Evolutionary conservation across 2,329 filamentous ascomycete species (phyloP).

Genomic region (Neonectria punicea): DNA sequence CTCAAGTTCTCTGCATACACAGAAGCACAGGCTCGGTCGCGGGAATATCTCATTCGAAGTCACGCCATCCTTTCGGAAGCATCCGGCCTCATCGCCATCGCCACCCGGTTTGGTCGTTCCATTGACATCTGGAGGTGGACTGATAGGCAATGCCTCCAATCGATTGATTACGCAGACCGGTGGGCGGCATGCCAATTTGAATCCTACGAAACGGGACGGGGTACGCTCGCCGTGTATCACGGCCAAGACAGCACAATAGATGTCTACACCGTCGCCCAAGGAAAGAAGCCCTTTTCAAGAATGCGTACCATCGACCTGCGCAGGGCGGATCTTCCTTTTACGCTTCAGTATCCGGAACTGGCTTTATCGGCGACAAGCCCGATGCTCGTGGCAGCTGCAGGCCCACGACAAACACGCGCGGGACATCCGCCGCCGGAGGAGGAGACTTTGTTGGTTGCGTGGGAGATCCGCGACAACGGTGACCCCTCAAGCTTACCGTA

Average conservation of each 20-base stretch:
- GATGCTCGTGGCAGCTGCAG: constrained; percentile 51
- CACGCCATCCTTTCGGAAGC: constrained; percentile 55
- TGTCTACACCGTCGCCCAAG: constrained; percentile 45
- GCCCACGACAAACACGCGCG: constrained; percentile 51
- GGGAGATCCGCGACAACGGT: constrained; percentile 48
- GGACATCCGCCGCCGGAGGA: constrained; percentile 51
- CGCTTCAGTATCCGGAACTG: constrained; percentile 53
- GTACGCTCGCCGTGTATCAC: constrained; percentile 50
- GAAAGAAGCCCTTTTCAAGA: constrained; percentile 52
- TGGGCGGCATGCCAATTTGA: constrained; percentile 52
- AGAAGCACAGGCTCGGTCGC: constrained; percentile 50
- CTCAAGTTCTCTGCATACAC: constrained; percentile 55
- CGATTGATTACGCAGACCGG: constrained; percentile 50
- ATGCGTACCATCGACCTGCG: constrained; percentile 49
- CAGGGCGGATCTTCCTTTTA: constrained; percentile 49
- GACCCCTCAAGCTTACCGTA: constrained; percentile 46
- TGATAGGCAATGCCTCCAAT: constrained; percentile 52
- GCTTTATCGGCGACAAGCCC: constrained; percentile 53
- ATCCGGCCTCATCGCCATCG: constrained; percentile 50
- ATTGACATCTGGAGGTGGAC: constrained; percentile 55
- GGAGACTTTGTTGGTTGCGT: constrained; percentile 52
- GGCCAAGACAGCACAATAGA: constrained; percentile 47
- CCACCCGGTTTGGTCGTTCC: constrained; percentile 52
- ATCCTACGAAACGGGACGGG: constrained; percentile 47
- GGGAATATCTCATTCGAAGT: constrained; percentile 56